Conservation (phyloP, 306 rosid genomes). For the Nissolia schottii region DNA sequence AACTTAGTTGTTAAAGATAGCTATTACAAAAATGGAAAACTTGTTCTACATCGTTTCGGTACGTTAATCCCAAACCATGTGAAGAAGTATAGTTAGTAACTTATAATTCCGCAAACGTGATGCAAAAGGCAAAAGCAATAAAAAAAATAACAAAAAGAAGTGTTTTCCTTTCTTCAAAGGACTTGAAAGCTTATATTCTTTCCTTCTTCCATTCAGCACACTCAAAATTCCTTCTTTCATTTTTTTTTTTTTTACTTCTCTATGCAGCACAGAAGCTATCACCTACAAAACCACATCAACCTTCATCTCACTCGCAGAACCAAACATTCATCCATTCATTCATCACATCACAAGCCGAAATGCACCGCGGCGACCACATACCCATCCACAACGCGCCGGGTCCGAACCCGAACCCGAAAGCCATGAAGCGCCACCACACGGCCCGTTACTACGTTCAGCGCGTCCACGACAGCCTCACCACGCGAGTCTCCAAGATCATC, state of each 20-base stretch:
- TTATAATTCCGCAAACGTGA: slow-evolving; percentile 7
- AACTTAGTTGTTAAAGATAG: neutral
- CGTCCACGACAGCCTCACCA: slow-evolving; percentile 75
- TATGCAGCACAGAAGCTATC: slow-evolving; percentile 25
- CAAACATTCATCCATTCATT: slow-evolving; percentile 19
- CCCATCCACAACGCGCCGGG: slow-evolving; percentile 36
- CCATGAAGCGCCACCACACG: slow-evolving; percentile 55
- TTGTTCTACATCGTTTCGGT: neutral
- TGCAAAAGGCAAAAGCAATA: slow-evolving; percentile 1
- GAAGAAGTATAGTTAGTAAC: no score
- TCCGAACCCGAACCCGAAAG: slow-evolving; percentile 7
- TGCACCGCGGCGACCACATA: slow-evolving; percentile 31
- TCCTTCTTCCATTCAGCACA: slow-evolving; percentile 48
- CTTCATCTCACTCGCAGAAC: neutral
- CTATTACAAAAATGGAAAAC: no score
- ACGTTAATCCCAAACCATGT: neutral
- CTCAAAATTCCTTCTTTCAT: slow-evolving; percentile 33
- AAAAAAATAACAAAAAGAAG: neutral
- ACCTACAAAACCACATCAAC: neutral
- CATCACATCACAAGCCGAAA: slow-evolving; percentile 16
- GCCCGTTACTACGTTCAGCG: slow-evolving; percentile 61
- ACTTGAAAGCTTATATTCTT: slow-evolving; percentile 66
- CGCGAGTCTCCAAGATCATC: slow-evolving; percentile 57
- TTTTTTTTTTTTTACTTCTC: neutral
- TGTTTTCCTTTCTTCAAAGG: neutral